Evolutionary conservation across 192 early-diverging fungal genomes (phyloP).

Genomic region (Podila minutissima): DNA sequence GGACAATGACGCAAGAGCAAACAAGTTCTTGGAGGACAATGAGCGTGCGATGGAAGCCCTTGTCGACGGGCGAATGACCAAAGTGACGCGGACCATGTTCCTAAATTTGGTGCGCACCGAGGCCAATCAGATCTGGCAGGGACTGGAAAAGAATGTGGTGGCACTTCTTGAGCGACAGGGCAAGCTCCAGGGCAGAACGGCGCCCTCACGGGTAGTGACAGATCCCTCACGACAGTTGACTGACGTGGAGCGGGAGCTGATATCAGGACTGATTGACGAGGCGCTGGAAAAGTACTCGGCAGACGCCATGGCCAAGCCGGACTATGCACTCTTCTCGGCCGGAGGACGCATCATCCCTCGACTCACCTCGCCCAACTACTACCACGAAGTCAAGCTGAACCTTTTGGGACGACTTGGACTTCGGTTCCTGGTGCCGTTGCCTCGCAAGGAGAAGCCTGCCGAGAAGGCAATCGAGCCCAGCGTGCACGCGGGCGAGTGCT

Average conservation of each 20-base stretch:
- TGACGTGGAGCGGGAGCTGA: conserved; percentile 37
- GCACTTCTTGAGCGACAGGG: conserved; percentile 34
- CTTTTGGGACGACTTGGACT: conserved; percentile 37
- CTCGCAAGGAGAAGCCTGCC: conserved; percentile 44
- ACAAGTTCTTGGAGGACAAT: conserved; percentile 36
- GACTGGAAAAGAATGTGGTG: conserved; percentile 37
- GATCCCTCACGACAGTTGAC: conserved; percentile 5
- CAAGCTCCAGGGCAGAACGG: conserved; percentile 24
- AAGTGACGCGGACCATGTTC: conserved; percentile 29
- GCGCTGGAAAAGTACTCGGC: conserved; percentile 69
- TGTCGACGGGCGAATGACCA: conserved; percentile 37
- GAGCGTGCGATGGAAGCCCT: conserved; percentile 20
- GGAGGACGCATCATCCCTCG: conserved; percentile 71
- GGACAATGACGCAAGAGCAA: not conserved
- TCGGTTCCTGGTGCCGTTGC: conserved; percentile 46
- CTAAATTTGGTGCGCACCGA: conserved; percentile 27
- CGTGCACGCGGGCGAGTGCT: conserved; percentile 76
- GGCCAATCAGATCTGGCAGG: conserved; percentile 37
- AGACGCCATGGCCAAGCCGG: conserved; percentile 65
- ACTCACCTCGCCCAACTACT: conserved; percentile 70
- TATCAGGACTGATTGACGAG: conserved; percentile 64
- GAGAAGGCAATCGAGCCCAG: conserved; percentile 55
- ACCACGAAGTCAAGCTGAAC: conserved; percentile 24
- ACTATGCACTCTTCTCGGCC: conserved; percentile 74
- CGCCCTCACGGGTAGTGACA: not conserved